Evolutionary conservation across 805 yeast species (phyloP).

Genomic region (Zygosaccharomyces lentus): DNA sequence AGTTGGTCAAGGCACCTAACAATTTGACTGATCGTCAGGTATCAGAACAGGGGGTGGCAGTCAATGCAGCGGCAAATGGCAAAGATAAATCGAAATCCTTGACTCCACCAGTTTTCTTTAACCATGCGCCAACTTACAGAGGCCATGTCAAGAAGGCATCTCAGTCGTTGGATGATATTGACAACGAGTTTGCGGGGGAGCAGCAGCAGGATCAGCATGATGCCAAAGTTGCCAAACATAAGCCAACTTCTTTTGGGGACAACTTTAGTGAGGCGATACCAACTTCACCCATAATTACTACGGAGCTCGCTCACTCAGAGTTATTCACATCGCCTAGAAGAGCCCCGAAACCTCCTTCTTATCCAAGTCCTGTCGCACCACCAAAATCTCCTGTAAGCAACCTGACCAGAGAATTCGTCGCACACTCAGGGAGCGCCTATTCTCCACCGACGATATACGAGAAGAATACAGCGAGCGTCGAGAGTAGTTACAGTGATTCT

Average conservation of each 20-base stretch:
- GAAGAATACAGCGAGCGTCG: slow-evolving; percentile 8
- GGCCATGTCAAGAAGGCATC: slow-evolving; percentile 22
- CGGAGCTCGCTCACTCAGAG: slow-evolving; percentile 16
- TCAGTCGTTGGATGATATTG: slow-evolving; percentile 23
- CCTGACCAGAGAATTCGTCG: slow-evolving; percentile 6
- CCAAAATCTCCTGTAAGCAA: slow-evolving; percentile 29
- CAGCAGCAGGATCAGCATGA: background rate
- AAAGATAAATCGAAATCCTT: slow-evolving; percentile 25
- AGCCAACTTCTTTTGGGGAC: slow-evolving; percentile 15
- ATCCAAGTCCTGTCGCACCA: slow-evolving; percentile 42
- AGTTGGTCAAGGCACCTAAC: slow-evolving; percentile 10
- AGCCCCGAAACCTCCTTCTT: slow-evolving; percentile 65
- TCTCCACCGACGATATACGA: slow-evolving; percentile 29
- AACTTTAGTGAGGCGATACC: slow-evolving; percentile 10
- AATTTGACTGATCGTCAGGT: background rate
- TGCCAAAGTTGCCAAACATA: slow-evolving; percentile 3
- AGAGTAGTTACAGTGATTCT: slow-evolving; percentile 2
- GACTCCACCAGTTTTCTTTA: slow-evolving; percentile 42
- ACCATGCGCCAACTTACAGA: slow-evolving; percentile 19
- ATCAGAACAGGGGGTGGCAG: background rate
- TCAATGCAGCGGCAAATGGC: background rate
- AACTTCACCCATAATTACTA: slow-evolving; percentile 17
- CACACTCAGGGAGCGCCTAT: slow-evolving; percentile 15
- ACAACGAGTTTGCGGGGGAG: slow-evolving; percentile 2
- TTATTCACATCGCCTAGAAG: slow-evolving; percentile 63